Percentiles rank a stretch among this genome's conserved stretches.
Conservation (phyloP, 139 green algal genomes). For the Chlamydomonas incerta region DNA sequence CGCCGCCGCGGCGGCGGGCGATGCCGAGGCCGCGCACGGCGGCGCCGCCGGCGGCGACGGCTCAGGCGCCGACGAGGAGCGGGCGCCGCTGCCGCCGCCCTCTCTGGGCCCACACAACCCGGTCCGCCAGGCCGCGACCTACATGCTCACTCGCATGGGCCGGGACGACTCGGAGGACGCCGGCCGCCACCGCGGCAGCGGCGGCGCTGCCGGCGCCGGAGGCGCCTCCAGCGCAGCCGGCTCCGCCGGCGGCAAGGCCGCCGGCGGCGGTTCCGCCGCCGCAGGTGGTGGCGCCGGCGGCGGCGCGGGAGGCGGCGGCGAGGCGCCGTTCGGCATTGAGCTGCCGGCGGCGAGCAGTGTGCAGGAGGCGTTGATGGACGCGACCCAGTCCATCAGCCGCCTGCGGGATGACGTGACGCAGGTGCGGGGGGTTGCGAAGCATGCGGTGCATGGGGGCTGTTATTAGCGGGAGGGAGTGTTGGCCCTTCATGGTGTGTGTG, state of each 20-base stretch:
- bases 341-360: not conserved
- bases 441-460: too few species aligned
- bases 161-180: not conserved
- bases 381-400: conserved; percentile 48
- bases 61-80: not conserved
- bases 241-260: not conserved
- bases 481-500: too few species aligned
- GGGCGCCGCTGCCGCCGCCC: not conserved
- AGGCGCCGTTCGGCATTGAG: not conserved
- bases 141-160: not conserved
- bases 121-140: not conserved
- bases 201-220: too few species aligned
- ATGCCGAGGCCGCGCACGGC: not conserved
- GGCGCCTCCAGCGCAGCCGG: not conserved
- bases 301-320: not conserved
- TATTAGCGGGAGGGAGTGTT: too few species aligned
- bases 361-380: conserved; percentile 52
- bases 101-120: conserved; percentile 7
- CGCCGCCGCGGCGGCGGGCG: not conserved
- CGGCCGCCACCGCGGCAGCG: not conserved
- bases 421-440: too few species aligned
- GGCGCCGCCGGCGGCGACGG: not conserved
- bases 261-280: not conserved
- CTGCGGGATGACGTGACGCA: conserved; percentile 53
- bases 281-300: not conserved